A percentile compares a stretch with the other conserved stretches of the same genome.
phyloP scores from a whole-genome alignment of 2,329 filamentous ascomycete genomes.

The Penicillium digitatum region DNA sequence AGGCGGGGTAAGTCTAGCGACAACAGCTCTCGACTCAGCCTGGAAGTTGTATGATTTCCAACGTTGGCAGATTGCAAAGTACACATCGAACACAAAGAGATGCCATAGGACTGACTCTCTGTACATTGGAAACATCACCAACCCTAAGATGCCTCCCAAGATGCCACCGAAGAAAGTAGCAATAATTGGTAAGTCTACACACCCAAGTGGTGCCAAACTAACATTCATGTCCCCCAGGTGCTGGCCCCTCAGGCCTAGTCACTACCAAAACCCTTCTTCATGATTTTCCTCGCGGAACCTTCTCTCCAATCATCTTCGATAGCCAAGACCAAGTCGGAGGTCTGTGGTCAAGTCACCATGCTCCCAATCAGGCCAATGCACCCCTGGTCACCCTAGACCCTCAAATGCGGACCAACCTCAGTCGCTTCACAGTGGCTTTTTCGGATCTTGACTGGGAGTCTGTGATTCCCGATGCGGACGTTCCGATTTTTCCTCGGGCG shows the following conservation, averaged over 20 bases:
- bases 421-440: slow-evolving; percentile 63
- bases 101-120: not conserved
- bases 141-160: not conserved
- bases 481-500: slow-evolving; percentile 67
- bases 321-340: slow-evolving; percentile 64
- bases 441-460: slow-evolving; percentile 66
- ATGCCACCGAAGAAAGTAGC: slow-evolving; percentile 48
- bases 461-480: slow-evolving; percentile 37
- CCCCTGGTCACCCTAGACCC: slow-evolving; percentile 51
- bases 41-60: not conserved
- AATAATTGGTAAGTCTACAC: slow-evolving; percentile 45
- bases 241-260: slow-evolving; percentile 65
- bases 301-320: slow-evolving; percentile 69
- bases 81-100: not conserved
- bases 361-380: not conserved
- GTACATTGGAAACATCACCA: not conserved
- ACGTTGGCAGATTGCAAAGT: not conserved
- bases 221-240: slow-evolving; percentile 47
- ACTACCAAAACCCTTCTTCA: slow-evolving; percentile 69
- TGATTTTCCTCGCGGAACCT: slow-evolving; percentile 52
- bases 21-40: not conserved
- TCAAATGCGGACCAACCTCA: slow-evolving; percentile 61
- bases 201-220: not conserved
- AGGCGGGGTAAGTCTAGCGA: slow-evolving; percentile 9
- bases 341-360: slow-evolving; percentile 61